Evolutionary conservation across 78 protist genomes (phyloP).

Genomic region (Dictyostelium capitatum): DNA sequence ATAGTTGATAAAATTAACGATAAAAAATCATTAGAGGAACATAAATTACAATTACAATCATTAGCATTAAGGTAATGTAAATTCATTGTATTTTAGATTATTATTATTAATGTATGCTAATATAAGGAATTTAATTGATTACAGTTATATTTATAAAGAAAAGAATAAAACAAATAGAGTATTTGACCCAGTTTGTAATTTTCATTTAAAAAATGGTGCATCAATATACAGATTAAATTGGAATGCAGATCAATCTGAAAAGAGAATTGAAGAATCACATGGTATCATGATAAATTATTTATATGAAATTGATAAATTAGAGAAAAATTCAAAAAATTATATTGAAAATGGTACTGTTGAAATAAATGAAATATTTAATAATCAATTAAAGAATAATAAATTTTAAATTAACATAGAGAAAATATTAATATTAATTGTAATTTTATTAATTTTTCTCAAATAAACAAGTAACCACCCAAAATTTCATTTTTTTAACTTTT

Average conservation of each 20-base stretch:
- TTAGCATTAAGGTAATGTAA: not conserved
- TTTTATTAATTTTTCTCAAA: too few species aligned
- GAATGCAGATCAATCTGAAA: slow-evolving; percentile 46
- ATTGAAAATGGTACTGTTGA: slow-evolving; percentile 11
- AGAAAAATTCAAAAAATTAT: slow-evolving; percentile 6
- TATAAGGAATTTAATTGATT: not conserved
- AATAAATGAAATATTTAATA: slow-evolving; percentile 10
- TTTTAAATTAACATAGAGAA: too few species aligned
- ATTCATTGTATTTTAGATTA: too few species aligned
- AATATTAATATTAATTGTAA: too few species aligned
- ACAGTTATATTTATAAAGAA: slow-evolving; percentile 42
- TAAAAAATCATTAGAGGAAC: not conserved
- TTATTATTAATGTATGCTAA: not conserved
- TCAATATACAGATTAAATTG: slow-evolving; percentile 70
- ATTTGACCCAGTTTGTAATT: slow-evolving; percentile 74
- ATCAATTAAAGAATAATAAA: slow-evolving; percentile 7
- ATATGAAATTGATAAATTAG: not conserved
- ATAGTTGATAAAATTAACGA: not conserved
- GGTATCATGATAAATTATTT: slow-evolving; percentile 70
- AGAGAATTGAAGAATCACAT: slow-evolving; percentile 52
- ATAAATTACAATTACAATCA: not conserved
- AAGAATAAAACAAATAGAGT: slow-evolving; percentile 47
- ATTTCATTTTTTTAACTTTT: not conserved
- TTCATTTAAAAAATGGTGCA: slow-evolving; percentile 80
- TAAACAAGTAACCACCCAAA: not conserved